Base-by-base conservation (phyloP, 2,329 filamentous ascomycete species). In the Alternaria sp. region DNA sequence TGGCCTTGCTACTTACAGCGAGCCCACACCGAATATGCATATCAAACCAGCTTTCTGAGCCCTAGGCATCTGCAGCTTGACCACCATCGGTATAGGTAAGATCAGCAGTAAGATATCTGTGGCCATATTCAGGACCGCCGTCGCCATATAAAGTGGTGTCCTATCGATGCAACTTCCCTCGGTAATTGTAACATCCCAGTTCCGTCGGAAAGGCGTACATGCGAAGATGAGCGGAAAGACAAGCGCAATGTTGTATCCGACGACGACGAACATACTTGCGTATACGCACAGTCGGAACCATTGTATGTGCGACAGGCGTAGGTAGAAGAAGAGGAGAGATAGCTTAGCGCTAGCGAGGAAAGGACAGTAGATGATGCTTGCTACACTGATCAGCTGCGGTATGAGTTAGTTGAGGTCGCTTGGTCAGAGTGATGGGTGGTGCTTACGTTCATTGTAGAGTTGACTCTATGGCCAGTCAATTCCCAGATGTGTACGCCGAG, bases 401-500 rank as follows among this genome's bases (percentile, higher is more conserved):
- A n/a, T 7, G 34, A 6, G 36, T 62, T 3, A 64, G 64, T 30
- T n/a, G 38, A 36, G 34, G 44, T 25, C 25, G 14, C 4, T 50
- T 5, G 1, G 3, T 38, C 14, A 38, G 20, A 18, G 8, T 11
- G 10, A 43, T 16, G 27, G 2, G 38, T 5, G 45, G 28, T 5
- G 18, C 48, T 54, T 28, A 61, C 63, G 8, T 67, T 65, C 22
- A 70, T 28, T 4, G 63, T 57, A 1, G 60, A 62, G 2, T 64
- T 66, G 28, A 66, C 45, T 22, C 32, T 46, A 28, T 59, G n/a
- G 5, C 56, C 59, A 5, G 48, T 54, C 2, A 71, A 60, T 41
- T 71, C 69, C 66, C 67, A 71, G n/a, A 66, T 62, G 38, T 71
- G 69, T 4, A 70, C 60, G 6, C 69, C 66, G 9, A 68, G 50